Evolutionary conservation across 805 yeast species (phyloP).

Genomic region (Blastobotrys muscicola): DNA sequence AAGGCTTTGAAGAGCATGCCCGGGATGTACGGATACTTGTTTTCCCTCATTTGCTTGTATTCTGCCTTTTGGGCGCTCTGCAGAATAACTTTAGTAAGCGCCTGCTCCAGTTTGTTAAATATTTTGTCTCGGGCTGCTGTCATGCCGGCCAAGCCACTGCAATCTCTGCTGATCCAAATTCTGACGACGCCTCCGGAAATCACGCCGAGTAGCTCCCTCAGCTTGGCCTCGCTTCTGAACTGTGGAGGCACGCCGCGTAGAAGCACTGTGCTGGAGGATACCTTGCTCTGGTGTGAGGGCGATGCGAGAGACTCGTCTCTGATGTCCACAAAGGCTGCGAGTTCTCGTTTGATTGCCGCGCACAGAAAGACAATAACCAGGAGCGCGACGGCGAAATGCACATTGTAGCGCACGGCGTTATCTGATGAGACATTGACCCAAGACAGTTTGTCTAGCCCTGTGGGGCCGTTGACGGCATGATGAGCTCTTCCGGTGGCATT

Average conservation of each 20-base stretch:
- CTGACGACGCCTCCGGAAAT: constrained; percentile 47
- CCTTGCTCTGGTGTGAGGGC: constrained; percentile 15
- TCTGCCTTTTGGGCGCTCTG: constrained; percentile 3
- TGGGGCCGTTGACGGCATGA: constrained; percentile 14
- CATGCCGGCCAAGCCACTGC: constrained; percentile 28
- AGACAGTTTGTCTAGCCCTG: constrained; percentile 60
- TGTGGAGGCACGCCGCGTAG: constrained; percentile 56
- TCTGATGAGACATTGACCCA: constrained; percentile 56
- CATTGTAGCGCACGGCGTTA: constrained; percentile 40
- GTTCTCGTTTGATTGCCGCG: constrained; percentile 45
- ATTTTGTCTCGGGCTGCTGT: constrained; percentile 25
- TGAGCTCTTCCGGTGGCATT: constrained; percentile 37
- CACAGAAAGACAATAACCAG: constrained; percentile 50
- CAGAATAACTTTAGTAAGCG: constrained; percentile 32
- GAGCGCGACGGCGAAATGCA: constrained; percentile 55
- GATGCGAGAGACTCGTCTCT: constrained; percentile 35
- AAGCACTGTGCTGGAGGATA: constrained; percentile 44
- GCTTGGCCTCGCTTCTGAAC: constrained; percentile 36
- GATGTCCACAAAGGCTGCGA: constrained; percentile 40
- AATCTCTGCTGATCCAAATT: constrained; percentile 51
- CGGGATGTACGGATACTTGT: constrained; percentile 11
- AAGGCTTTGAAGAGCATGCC: constrained; percentile 31
- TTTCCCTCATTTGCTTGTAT: constrained; percentile 10
- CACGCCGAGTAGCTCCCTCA: constrained; percentile 42
- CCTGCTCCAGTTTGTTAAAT: constrained; percentile 32